Evolutionary conservation across 495 filamentous ascomycete species (phyloP).

Genomic region (Arthonia radiata): DNA sequence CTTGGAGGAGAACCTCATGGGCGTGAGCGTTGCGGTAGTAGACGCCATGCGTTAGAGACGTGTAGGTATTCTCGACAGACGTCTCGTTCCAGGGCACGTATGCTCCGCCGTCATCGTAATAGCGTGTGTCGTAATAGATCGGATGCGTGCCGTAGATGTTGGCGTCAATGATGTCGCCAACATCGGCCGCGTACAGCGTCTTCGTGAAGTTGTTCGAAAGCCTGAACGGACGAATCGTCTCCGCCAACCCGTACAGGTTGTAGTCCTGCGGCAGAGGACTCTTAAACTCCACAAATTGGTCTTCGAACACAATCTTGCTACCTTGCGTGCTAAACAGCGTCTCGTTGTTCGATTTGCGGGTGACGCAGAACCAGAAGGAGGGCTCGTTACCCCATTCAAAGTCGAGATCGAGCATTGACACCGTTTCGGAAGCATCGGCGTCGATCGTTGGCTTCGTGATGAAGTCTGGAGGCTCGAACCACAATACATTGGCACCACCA

Average conservation of each 20-base stretch:
- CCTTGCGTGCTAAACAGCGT: slow-evolving; percentile 30
- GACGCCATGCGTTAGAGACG: slow-evolving; percentile 34
- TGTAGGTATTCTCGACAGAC: slow-evolving; percentile 28
- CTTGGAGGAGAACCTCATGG: slow-evolving; percentile 43
- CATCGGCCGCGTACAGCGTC: slow-evolving; percentile 49
- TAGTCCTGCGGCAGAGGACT: slow-evolving; percentile 30
- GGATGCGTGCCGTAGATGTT: slow-evolving; percentile 38
- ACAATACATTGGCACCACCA: slow-evolving; percentile 5
- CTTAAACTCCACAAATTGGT: slow-evolving; percentile 40
- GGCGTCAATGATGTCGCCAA: slow-evolving; percentile 30
- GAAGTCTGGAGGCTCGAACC: slow-evolving; percentile 31
- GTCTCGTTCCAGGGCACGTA: slow-evolving; percentile 29
- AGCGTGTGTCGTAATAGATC: slow-evolving; percentile 39
- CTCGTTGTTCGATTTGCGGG: slow-evolving; percentile 29
- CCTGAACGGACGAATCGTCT: slow-evolving; percentile 31
- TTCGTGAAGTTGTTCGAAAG: slow-evolving; percentile 33
- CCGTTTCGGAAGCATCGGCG: slow-evolving; percentile 11
- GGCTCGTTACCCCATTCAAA: slow-evolving; percentile 34
- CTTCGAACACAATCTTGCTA: slow-evolving; percentile 31
- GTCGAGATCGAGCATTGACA: slow-evolving; percentile 23
- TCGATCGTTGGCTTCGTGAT: slow-evolving; percentile 32
- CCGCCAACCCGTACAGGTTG: slow-evolving; percentile 38
- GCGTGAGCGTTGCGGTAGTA: slow-evolving; percentile 44
- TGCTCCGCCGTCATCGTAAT: slow-evolving; percentile 30
- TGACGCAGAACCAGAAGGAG: slow-evolving; percentile 32